Conservation (phyloP, 1,139 yeast species). For the Yamadazyma spencermartinsiae region DNA sequence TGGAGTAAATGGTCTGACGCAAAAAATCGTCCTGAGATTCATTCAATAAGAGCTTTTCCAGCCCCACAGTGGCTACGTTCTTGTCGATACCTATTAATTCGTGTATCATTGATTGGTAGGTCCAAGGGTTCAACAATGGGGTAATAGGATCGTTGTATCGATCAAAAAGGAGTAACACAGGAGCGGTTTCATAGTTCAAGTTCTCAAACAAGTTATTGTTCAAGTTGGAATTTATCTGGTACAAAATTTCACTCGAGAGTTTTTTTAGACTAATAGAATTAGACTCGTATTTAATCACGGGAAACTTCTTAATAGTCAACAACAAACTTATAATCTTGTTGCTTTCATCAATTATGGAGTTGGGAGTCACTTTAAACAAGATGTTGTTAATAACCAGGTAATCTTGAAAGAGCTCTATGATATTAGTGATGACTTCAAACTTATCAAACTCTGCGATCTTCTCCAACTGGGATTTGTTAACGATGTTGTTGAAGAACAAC, state of each 20-base stretch:
- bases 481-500: constrained; percentile 72
- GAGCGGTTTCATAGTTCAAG: constrained; percentile 66
- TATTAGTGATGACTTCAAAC: constrained; percentile 71
- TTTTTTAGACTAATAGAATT: constrained; percentile 63
- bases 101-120: constrained; percentile 97
- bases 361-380: constrained; percentile 40
- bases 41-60: constrained; percentile 32
- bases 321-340: constrained; percentile 65
- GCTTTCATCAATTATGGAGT: constrained; percentile 42
- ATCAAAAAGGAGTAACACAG: constrained; percentile 76
- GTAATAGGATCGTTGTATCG: constrained; percentile 90
- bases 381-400: constrained; percentile 72
- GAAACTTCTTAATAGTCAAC: constrained; percentile 73
- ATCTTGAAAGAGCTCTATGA: constrained; percentile 84
- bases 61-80: constrained; percentile 67
- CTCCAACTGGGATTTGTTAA: constrained; percentile 77
- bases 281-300: constrained; percentile 73
- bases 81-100: constrained; percentile 81
- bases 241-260: constrained; percentile 68
- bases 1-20: constrained; percentile 76
- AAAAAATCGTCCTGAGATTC: constrained; percentile 70
- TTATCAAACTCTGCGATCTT: constrained; percentile 89
- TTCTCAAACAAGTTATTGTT: constrained; percentile 66
- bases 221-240: constrained; percentile 57
- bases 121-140: constrained; percentile 93